phyloP scores from a whole-genome alignment of 2,329 filamentous ascomycete species.

The Pestalotiopsis sp. region DNA sequence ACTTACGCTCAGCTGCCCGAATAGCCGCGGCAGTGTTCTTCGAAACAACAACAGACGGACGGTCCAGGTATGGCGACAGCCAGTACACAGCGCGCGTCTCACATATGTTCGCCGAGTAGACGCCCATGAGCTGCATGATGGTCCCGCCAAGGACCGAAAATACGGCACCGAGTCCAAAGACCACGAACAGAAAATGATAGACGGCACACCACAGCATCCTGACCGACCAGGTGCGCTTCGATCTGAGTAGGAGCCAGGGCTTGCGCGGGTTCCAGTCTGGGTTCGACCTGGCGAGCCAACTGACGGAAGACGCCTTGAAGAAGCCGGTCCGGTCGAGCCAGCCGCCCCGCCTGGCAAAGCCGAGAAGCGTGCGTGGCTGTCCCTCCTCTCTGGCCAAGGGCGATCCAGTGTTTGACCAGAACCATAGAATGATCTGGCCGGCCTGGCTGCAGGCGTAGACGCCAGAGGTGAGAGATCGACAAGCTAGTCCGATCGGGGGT shows the following conservation, averaged over 20 bases:
- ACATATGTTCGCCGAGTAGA: slow-evolving; percentile 11
- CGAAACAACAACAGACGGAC: not conserved
- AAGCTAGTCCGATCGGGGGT: not conserved
- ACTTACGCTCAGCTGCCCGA: not conserved
- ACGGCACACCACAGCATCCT: slow-evolving; percentile 1
- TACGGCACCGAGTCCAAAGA: slow-evolving; percentile 5
- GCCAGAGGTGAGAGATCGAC: slow-evolving; percentile 5
- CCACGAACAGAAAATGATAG: not conserved
- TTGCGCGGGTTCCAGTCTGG: not conserved
- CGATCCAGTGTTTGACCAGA: slow-evolving; percentile 1
- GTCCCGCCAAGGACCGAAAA: slow-evolving; percentile 9
- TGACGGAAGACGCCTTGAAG: slow-evolving; percentile 3
- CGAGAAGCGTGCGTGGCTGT: not conserved
- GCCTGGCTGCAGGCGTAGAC: slow-evolving; percentile 8
- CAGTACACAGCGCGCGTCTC: not conserved
- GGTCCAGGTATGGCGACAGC: not conserved
- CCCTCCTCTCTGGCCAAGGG: not conserved
- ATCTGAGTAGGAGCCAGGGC: not conserved
- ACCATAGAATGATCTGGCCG: slow-evolving; percentile 7
- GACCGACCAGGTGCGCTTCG: not conserved
- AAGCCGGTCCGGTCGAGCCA: slow-evolving; percentile 6
- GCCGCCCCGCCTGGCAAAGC: not conserved
- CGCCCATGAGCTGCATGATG: slow-evolving; percentile 8
- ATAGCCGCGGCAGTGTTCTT: not conserved
- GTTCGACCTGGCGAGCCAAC: not conserved